Conservation (phyloP, 2,329 filamentous ascomycete genomes). For the Monosporascus sp. region DNA sequence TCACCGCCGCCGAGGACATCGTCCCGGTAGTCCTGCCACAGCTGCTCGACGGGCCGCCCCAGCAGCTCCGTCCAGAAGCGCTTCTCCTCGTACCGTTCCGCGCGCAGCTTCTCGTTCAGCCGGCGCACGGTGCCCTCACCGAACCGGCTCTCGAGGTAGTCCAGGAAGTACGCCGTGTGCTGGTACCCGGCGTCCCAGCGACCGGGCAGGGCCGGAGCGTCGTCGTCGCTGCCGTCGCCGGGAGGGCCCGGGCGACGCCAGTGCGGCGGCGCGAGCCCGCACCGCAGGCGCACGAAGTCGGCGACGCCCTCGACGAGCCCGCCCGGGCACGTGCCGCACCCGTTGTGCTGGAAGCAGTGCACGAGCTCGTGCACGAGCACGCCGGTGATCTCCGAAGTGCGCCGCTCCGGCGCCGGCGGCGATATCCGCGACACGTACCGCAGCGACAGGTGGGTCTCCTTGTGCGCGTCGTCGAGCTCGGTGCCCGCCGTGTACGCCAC, state of each 20-base stretch:
- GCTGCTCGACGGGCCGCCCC: slow-evolving; percentile 56
- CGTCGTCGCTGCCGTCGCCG: slow-evolving; percentile 4
- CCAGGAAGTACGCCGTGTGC: slow-evolving; percentile 83
- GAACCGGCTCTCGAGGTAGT: slow-evolving; percentile 70
- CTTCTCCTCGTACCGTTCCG: slow-evolving; percentile 58
- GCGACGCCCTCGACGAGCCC: slow-evolving; percentile 88
- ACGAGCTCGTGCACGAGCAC: slow-evolving; percentile 91
- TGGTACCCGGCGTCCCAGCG: slow-evolving; percentile 91
- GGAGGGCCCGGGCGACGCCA: slow-evolving; percentile 59
- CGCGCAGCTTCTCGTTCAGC: slow-evolving; percentile 63
- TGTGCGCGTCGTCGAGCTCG: slow-evolving; percentile 78
- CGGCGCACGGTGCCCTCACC: slow-evolving; percentile 54
- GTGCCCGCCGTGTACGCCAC: slow-evolving; percentile 84
- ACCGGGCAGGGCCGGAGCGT: slow-evolving; percentile 22
- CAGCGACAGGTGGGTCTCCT: slow-evolving; percentile 86
- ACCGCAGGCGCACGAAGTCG: slow-evolving; percentile 81
- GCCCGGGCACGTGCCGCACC: slow-evolving; percentile 54
- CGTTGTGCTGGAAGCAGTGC: slow-evolving; percentile 84
- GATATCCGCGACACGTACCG: slow-evolving; percentile 58
- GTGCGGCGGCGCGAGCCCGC: slow-evolving; percentile 70
- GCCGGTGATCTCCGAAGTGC: slow-evolving; percentile 64
- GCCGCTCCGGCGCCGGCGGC: slow-evolving; percentile 33
- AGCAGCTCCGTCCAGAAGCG: slow-evolving; percentile 65
- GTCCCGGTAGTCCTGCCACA: slow-evolving; percentile 70
- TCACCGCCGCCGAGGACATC: slow-evolving; percentile 16